Evolutionary conservation across 306 rosid genomes (phyloP).

Genomic region (Aeschynomene evenia): DNA sequence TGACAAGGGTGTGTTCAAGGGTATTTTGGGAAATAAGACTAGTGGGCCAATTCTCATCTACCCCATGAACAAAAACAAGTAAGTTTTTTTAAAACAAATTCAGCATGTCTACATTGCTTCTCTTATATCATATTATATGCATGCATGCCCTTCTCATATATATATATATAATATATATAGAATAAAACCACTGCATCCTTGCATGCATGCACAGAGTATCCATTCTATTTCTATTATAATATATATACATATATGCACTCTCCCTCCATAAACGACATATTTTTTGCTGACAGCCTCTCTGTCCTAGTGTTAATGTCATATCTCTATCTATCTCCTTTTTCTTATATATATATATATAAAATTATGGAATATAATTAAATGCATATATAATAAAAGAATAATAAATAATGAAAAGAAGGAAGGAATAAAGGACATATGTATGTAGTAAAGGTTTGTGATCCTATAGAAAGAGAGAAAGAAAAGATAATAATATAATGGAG

Average conservation of each 20-base stretch:
- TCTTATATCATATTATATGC: slow-evolving; percentile 6
- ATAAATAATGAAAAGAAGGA: not conserved
- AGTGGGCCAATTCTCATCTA: slow-evolving; percentile 97
- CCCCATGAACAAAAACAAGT: slow-evolving; percentile 92
- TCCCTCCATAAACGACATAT: slow-evolving; percentile 20
- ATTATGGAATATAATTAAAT: too few relatives aligned
- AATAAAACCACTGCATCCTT: slow-evolving; percentile 32
- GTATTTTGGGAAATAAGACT: slow-evolving; percentile 83
- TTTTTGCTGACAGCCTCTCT: slow-evolving; percentile 31
- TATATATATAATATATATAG: not conserved
- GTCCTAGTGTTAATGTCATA: slow-evolving; percentile 24
- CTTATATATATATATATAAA: not conserved
- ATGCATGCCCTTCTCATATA: slow-evolving; percentile 13
- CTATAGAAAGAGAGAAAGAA: not conserved
- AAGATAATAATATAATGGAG: too few relatives aligned
- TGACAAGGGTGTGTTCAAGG: slow-evolving; percentile 84
- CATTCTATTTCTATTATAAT: not conserved
- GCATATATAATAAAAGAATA: not conserved
- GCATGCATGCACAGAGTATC: not conserved
- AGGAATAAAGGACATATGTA: not conserved
- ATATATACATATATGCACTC: slow-evolving; percentile 12
- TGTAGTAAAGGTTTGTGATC: not conserved
- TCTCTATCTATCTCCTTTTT: not conserved
- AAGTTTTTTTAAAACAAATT: slow-evolving; percentile 44
- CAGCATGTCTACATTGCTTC: not conserved